Evolutionary conservation across 805 yeast species (phyloP), one percentile per base, ranked within the genome.

Genomic region (Ogataea nitratoaversa): DNA sequence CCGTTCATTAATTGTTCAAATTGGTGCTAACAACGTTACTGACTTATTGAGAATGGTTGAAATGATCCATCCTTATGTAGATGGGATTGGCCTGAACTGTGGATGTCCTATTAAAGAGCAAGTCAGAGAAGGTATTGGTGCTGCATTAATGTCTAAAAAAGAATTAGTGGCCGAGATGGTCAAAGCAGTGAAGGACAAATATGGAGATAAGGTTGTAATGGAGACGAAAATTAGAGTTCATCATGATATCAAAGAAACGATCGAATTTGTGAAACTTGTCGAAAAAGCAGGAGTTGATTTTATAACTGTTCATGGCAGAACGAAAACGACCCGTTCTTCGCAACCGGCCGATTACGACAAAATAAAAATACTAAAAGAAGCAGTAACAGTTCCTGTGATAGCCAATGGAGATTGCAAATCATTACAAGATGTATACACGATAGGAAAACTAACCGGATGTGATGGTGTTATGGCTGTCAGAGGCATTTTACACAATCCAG

Each of bases 101-200:
- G 99, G 99, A 0, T 93, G 99, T 65, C 99, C 99, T 1, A 89
- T 93, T 37, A 84, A 82, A 47, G 98, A 91, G 48, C 98, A 93
- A 60, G 85, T 87, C 12, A 71, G 95, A 32, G 96, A 89, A 59
- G 99, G 98, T 19, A 90, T 93, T 13, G 99, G 99, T 4, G 96
- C 97, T 2, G 97, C 97, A 0, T 70, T 93, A 41, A 90, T 93
- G 86, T 70, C 81, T 20, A 81, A 85, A 47, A 84, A 90, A 2
- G 89, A 86, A 28, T 66, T 80, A 36, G 93, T 93, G 4, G 77
- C 90, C 1, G 70, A 73, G 3, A 85, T 93, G 96, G 95, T 93
- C 6, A 65, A 70, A 32, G 87, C 89, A 1, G 95, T 88, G 20
- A 90, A 90, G 56, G 68, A 70, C 1, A 80, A 74, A 54, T 88